Conservation (phyloP, 768 basidiomycete genomes). For the Calocybe cyanea region DNA sequence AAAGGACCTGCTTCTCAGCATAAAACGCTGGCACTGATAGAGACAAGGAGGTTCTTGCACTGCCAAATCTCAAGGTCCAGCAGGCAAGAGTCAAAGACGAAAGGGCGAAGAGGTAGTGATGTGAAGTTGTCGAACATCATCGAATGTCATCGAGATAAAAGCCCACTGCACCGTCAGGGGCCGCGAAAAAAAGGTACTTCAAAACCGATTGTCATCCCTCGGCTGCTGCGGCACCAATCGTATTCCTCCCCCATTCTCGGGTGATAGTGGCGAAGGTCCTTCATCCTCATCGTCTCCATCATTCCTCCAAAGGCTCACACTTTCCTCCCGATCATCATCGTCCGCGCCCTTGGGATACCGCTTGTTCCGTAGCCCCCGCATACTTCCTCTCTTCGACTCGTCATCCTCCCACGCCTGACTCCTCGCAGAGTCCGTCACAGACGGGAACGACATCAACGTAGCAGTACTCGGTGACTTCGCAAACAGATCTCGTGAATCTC, state of each 20-base stretch:
- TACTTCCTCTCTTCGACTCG: constrained; percentile 22
- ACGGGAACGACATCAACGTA: constrained; percentile 46
- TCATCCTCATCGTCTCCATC: constrained; percentile 18
- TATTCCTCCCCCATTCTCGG: constrained; percentile 11
- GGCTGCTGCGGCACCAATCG: constrained; percentile 13
- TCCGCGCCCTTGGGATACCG: constrained; percentile 46
- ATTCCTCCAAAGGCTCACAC: constrained; percentile 47
- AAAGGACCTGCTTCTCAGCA: too few relatives aligned
- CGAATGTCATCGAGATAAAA: too few relatives aligned
- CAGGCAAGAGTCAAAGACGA: constrained; percentile 8
- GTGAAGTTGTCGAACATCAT: too few relatives aligned
- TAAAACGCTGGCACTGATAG: too few relatives aligned
- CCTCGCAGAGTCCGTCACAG: constrained; percentile 47
- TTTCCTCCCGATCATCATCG: constrained; percentile 60
- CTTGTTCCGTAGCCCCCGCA: constrained; percentile 34
- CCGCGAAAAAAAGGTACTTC: too few relatives aligned
- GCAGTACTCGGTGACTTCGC: constrained; percentile 22
- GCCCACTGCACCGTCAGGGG: too few relatives aligned
- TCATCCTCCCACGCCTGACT: constrained; percentile 38
- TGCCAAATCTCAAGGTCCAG: too few relatives aligned
- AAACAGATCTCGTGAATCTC: constrained; percentile 37
- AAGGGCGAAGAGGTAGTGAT: not conserved
- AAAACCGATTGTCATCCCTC: constrained; percentile 11
- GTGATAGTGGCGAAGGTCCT: constrained; percentile 6
- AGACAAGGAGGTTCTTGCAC: too few relatives aligned